phyloP scores from a whole-genome alignment of 768 basidiomycete species.

The Amanita jacksonii region DNA sequence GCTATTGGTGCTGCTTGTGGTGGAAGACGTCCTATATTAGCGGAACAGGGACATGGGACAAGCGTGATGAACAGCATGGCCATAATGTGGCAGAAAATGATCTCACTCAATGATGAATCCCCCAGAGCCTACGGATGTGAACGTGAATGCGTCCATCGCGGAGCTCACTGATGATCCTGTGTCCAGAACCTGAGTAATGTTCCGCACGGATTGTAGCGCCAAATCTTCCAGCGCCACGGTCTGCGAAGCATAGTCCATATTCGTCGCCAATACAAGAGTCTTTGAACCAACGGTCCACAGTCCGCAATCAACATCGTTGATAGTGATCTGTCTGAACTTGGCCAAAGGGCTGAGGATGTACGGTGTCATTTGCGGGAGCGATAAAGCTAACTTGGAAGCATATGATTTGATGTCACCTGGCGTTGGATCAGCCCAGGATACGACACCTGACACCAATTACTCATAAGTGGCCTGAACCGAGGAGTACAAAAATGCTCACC shows the following conservation, averaged over 20 bases:
- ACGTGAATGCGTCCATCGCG: constrained; percentile 20
- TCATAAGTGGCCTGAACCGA: no score
- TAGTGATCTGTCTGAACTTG: constrained; percentile 29
- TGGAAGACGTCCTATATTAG: no score
- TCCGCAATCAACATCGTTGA: constrained; percentile 37
- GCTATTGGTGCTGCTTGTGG: no score
- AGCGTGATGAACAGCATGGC: no score
- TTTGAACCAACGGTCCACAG: constrained; percentile 33
- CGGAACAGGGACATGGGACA: no score
- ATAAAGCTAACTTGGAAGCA: constrained; percentile 37
- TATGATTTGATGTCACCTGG: constrained; percentile 41
- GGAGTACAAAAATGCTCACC: constrained; percentile 23
- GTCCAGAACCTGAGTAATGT: constrained; percentile 24
- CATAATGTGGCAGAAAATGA: background rate
- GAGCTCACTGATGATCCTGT: constrained; percentile 22
- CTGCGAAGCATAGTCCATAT: constrained; percentile 33
- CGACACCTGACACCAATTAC: constrained; percentile 25
- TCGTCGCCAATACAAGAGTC: constrained; percentile 41
- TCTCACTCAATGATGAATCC: constrained; percentile 26
- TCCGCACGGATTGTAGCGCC: constrained; percentile 13
- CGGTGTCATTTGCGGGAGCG: constrained; percentile 33
- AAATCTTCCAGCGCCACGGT: constrained; percentile 24
- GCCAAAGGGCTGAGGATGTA: constrained; percentile 37
- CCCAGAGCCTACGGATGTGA: constrained; percentile 31
- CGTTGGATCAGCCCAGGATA: constrained; percentile 49